Percentiles rank a stretch among this genome's conserved stretches.
Conservation (phyloP, 352 stramenopile species). For the Globisporangium okanoganense region DNA sequence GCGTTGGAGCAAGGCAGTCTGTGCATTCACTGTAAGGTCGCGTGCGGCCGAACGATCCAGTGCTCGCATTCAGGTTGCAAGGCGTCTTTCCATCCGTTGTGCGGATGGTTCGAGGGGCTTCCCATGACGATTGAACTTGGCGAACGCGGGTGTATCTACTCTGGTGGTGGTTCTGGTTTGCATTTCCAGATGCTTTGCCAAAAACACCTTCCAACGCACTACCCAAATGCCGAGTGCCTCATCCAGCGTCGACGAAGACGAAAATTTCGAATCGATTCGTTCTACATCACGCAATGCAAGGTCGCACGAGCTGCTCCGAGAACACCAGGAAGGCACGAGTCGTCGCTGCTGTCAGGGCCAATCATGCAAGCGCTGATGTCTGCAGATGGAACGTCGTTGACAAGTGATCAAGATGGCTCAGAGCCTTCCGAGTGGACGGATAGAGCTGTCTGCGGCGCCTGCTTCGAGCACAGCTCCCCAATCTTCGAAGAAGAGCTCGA, state of each 20-base stretch:
- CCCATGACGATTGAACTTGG: slow-evolving; percentile 59
- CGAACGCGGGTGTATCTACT: slow-evolving; percentile 59
- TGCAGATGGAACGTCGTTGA: slow-evolving; percentile 26
- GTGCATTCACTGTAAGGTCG: slow-evolving; percentile 71
- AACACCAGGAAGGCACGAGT: slow-evolving; percentile 17
- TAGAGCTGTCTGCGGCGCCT: slow-evolving; percentile 65
- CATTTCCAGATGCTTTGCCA: slow-evolving; percentile 65
- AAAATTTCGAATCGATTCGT: slow-evolving; percentile 74
- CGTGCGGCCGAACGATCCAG: slow-evolving; percentile 67
- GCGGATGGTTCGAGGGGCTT: slow-evolving; percentile 80
- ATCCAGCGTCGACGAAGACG: slow-evolving; percentile 43
- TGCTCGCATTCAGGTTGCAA: slow-evolving; percentile 53
- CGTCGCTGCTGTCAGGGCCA: slow-evolving; percentile 40
- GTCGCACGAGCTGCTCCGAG: slow-evolving; percentile 11
- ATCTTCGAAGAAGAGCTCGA: slow-evolving; percentile 37
- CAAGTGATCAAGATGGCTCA: slow-evolving; percentile 9
- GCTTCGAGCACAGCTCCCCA: slow-evolving; percentile 68
- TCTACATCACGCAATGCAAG: slow-evolving; percentile 63
- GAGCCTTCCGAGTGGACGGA: slow-evolving; percentile 55
- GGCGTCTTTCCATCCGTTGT: slow-evolving; percentile 80
- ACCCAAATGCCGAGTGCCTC: slow-evolving; percentile 36
- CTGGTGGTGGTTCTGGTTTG: slow-evolving; percentile 65
- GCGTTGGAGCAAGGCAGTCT: slow-evolving; percentile 36
- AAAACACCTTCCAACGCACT: slow-evolving; percentile 48
- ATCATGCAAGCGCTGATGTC: slow-evolving; percentile 54